phyloP scores from a whole-genome alignment of 768 basidiomycete species.

The Boletus bicolor region DNA sequence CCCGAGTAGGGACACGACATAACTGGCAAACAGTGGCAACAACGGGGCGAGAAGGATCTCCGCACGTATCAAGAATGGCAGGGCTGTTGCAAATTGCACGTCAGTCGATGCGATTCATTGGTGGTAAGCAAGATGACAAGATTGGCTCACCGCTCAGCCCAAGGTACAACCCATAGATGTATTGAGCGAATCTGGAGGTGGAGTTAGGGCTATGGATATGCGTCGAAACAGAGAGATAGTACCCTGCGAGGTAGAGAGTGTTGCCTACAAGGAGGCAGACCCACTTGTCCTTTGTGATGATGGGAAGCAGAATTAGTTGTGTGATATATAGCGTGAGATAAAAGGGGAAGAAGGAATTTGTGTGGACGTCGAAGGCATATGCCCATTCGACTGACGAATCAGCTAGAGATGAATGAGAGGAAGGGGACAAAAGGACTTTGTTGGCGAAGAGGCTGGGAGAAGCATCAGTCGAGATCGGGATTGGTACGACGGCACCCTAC shows the following conservation, averaged over 20 bases:
- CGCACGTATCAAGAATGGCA: conserved; percentile 91
- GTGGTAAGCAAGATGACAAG: conserved; percentile 1
- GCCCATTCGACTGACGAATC: conserved; percentile 84
- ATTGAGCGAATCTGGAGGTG: conserved; percentile 72
- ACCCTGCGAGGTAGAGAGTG: conserved; percentile 74
- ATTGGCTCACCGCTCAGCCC: conserved; percentile 66
- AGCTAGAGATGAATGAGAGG: conserved; percentile 67
- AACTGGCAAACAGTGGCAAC: conserved; percentile 81
- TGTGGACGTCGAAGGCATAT: conserved; percentile 96
- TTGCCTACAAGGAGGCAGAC: conserved; percentile 93
- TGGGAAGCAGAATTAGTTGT: conserved; percentile 80
- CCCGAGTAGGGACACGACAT: conserved; percentile 82
- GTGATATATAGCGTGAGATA: conserved; percentile 88
- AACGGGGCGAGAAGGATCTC: conserved; percentile 90
- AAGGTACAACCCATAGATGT: conserved; percentile 87
- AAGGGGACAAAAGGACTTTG: conserved; percentile 63
- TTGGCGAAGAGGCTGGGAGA: conserved; percentile 64
- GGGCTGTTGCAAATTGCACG: conserved; percentile 43
- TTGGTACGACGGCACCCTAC: conserved; percentile 34
- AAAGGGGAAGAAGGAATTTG: conserved; percentile 93
- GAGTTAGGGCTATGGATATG: conserved; percentile 6
- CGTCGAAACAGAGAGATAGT: conserved; percentile 27
- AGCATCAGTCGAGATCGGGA: conserved; percentile 12
- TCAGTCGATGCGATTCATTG: conserved; percentile 3
- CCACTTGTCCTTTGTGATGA: conserved; percentile 85